phyloP scores from a whole-genome alignment of 495 filamentous ascomycete species.

The Aspergillus asperescens region DNA sequence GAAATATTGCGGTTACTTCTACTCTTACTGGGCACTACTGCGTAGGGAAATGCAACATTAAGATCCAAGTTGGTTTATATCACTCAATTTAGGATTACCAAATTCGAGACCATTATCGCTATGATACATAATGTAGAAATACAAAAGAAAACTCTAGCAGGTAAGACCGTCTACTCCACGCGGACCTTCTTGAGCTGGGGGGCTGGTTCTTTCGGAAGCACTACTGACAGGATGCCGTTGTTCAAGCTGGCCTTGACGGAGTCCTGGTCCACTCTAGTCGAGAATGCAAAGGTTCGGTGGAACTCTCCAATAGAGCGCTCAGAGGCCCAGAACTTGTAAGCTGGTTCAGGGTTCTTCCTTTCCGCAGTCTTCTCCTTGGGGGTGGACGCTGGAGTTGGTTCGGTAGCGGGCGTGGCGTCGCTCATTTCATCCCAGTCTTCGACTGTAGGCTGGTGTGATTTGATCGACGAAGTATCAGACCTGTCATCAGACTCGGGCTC shows the following conservation, averaged over 20 bases:
- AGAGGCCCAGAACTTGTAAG: constrained; percentile 66
- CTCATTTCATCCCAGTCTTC: constrained; percentile 54
- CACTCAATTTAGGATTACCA: background rate
- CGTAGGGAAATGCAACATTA: background rate
- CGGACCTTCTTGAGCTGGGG: constrained; percentile 49
- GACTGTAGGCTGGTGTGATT: constrained; percentile 54
- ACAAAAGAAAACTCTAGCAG: constrained; percentile 1
- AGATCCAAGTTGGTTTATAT: background rate
- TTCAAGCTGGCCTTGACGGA: constrained; percentile 66
- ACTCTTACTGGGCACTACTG: background rate
- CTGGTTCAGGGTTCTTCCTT: constrained; percentile 25
- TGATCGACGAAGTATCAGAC: constrained; percentile 24
- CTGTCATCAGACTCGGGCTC: constrained; percentile 11
- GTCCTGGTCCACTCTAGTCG: constrained; percentile 68
- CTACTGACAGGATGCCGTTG: constrained; percentile 66
- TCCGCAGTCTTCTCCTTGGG: constrained; percentile 14
- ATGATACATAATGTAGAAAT: background rate
- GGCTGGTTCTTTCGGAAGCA: constrained; percentile 70
- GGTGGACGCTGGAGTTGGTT: constrained; percentile 5
- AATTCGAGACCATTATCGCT: background rate
- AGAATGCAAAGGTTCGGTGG: constrained; percentile 73
- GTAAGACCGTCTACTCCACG: constrained; percentile 54
- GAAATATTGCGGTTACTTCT: constrained; percentile 3
- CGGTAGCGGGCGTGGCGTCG: constrained; percentile 5
- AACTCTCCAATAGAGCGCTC: constrained; percentile 82